A percentile compares a stretch with the other conserved stretches of the same genome.
Evolutionary conservation across 148 eudicot genomes (phyloP).

Genomic region (Persicaria tinctoria): DNA sequence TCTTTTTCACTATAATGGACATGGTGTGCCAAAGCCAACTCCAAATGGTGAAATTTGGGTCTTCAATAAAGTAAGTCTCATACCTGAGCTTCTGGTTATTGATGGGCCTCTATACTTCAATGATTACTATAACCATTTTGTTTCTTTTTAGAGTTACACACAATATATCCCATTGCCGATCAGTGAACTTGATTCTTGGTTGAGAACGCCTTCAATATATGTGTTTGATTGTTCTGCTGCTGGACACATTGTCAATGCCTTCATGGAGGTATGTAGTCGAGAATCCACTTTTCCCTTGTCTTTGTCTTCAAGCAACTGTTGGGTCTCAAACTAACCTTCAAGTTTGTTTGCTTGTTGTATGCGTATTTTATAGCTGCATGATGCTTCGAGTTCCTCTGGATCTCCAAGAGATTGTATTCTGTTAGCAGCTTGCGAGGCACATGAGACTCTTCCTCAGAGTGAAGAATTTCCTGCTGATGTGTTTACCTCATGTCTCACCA

Average conservation of each 20-base stretch:
- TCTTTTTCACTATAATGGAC: constrained; percentile 95
- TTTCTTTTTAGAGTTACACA: constrained; percentile 57
- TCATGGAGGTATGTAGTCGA: constrained; percentile 56
- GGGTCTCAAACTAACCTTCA: background rate
- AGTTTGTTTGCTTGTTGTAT: constrained; percentile 3
- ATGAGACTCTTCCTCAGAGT: constrained; percentile 93
- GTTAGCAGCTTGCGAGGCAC: constrained; percentile 95
- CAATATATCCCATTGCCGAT: constrained; percentile 87
- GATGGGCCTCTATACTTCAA: background rate
- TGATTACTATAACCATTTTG: background rate
- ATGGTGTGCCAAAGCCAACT: constrained; percentile 97
- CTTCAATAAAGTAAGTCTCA: constrained; percentile 70
- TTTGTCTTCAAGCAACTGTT: background rate
- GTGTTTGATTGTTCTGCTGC: constrained; percentile 99
- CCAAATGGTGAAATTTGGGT: constrained; percentile 95
- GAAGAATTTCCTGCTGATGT: constrained; percentile 96
- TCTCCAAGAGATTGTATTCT: constrained; percentile 77
- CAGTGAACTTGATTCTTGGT: constrained; percentile 89
- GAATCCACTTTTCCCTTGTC: background rate
- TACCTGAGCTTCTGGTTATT: constrained; percentile 3
- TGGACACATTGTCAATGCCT: constrained; percentile 84
- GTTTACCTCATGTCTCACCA: constrained; percentile 94
- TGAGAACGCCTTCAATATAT: constrained; percentile 88
- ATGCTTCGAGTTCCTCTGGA: constrained; percentile 54
- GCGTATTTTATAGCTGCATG: constrained; percentile 50